These are phyloP conservation scores for Alternaria sp. DNA, from an alignment of 2,329 filamentous ascomycete species.

Conservation along the genomic window DNA sequence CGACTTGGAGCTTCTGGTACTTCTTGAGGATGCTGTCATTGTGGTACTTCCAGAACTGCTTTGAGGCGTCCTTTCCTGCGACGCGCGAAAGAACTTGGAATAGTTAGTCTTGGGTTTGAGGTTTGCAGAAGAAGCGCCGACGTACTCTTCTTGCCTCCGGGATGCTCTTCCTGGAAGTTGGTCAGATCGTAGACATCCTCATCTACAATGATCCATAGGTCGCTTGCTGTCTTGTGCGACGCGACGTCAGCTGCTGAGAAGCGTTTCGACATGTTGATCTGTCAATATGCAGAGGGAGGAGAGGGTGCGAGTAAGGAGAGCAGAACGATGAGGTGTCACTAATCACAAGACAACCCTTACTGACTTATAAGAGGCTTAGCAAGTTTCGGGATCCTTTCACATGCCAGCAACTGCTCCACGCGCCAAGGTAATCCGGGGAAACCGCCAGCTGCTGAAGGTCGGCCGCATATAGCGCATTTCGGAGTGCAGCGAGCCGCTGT, in stretches of 20 bases:
- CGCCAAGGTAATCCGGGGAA: conserved; percentile 41
- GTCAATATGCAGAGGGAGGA: conserved; percentile 12
- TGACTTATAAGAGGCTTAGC: conserved; percentile 34
- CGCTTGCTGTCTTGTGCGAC: conserved; percentile 86
- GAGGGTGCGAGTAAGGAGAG: neutral
- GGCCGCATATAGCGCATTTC: conserved; percentile 36
- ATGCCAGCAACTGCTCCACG: conserved; percentile 39
- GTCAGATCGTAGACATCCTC: conserved; percentile 96
- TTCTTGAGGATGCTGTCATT: conserved; percentile 69
- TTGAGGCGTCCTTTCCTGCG: conserved; percentile 72
- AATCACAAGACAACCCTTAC: conserved; percentile 31
- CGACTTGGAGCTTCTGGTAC: conserved; percentile 67
- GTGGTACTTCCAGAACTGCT: conserved; percentile 74
- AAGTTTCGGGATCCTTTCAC: conserved; percentile 45
- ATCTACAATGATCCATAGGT: conserved; percentile 89
- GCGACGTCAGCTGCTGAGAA: conserved; percentile 87
- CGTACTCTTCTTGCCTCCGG: conserved; percentile 76
- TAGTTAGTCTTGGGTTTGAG: conserved; percentile 22
- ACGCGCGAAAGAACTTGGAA: conserved; percentile 67
- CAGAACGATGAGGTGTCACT: neutral
- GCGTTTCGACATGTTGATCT: conserved; percentile 77
- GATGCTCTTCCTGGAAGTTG: conserved; percentile 63
- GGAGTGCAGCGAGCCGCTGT: conserved; percentile 30
- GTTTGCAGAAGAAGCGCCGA: conserved; percentile 1
- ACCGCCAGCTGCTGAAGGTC: conserved; percentile 27